Percentiles rank a stretch among this genome's conserved stretches.
phyloP scores from a whole-genome alignment of 2,329 filamentous ascomycete genomes.

The Niveomyces coronatus region DNA sequence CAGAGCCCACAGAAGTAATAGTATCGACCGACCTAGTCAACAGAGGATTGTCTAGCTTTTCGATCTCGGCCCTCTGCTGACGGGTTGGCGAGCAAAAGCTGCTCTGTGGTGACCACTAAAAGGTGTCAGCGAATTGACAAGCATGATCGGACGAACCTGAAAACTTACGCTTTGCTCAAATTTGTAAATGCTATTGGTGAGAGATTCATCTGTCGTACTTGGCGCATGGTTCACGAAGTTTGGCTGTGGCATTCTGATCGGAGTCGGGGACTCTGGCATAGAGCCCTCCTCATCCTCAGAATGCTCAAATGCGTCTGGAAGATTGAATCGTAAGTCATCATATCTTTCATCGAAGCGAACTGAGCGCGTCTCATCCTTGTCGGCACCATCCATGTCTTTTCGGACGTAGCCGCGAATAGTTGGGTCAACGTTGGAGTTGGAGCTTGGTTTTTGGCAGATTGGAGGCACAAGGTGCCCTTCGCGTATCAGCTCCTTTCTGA shows the following conservation, averaged over 20 bases:
- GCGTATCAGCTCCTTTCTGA: constrained; percentile 23
- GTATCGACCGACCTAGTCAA: constrained; percentile 8
- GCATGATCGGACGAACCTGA: too few relatives aligned
- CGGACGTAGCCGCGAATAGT: constrained; percentile 25
- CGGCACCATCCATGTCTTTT: constrained; percentile 14
- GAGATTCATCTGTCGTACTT: constrained; percentile 3
- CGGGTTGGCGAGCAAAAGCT: constrained; percentile 3
- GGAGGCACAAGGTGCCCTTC: constrained; percentile 35
- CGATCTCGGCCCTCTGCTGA: constrained; percentile 3
- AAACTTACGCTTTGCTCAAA: constrained; percentile 6
- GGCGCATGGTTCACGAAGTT: not conserved
- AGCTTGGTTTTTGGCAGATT: constrained; percentile 17
- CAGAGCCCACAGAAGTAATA: not conserved
- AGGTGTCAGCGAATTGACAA: not conserved
- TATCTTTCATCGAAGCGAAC: constrained; percentile 24
- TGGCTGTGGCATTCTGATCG: not conserved
- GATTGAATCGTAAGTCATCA: constrained; percentile 22
- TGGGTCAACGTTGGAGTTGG: constrained; percentile 13
- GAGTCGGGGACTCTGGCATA: constrained; percentile 5
- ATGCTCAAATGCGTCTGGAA: constrained; percentile 16
- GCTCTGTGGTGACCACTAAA: constrained; percentile 7
- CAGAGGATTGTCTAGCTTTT: constrained; percentile 3
- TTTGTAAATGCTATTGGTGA: constrained; percentile 1
- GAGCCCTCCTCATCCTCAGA: not conserved
- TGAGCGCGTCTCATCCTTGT: constrained; percentile 17